Evolutionary conservation across 1,284 basidiomycete genomes (phyloP), one percentile per base, ranked within the genome.

Genomic region (Irpex sp.): DNA sequence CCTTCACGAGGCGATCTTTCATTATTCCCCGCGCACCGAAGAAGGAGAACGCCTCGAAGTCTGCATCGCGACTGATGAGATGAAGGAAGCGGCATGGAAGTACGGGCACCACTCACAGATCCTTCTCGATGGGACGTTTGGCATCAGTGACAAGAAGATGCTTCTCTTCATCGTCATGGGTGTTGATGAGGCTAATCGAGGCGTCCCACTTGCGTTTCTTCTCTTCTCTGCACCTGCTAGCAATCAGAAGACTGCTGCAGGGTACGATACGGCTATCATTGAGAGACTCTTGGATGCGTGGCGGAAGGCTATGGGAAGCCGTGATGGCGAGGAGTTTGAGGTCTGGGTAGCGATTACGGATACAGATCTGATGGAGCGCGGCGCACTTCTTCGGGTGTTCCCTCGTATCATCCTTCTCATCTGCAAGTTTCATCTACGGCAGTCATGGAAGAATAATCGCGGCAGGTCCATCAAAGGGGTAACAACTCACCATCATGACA

Each of bases 351-450:
- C 67, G 8, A 78, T 76, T 13, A 80, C 78, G 13, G 76, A 79
- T 63, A 79, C 74, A 0, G 78, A 81, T 62, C 9, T 15, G 61
- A 57, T 44, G 61, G 40, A 57, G 2, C n/a, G 19, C 7, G 19
- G 17, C 19, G 5, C 31, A 47, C 38, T 59, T 26, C 8, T 15
- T n/a, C 52, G 13, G 11, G 52, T 55, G 3, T 55, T 55, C 13
- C 26, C 52, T 26, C n/a, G 2, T 56, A 2, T 79, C 31, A 58
- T 64, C 0, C 75, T 79, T 1, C 64, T 80, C 1, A 67, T 80
- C 26, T 81, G 79, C 68, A 74, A 72, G 52, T 80, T 80, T 57
- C 79, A 80, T 67, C 56, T 76, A 31, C 73, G 74, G 58, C 78
- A 79, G 58, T 73, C 69, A 21, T 79, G 78, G 78, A 67, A 66